Conservation (phyloP, 164 flowering plant species). For the Stephania cephalantha region DNA sequence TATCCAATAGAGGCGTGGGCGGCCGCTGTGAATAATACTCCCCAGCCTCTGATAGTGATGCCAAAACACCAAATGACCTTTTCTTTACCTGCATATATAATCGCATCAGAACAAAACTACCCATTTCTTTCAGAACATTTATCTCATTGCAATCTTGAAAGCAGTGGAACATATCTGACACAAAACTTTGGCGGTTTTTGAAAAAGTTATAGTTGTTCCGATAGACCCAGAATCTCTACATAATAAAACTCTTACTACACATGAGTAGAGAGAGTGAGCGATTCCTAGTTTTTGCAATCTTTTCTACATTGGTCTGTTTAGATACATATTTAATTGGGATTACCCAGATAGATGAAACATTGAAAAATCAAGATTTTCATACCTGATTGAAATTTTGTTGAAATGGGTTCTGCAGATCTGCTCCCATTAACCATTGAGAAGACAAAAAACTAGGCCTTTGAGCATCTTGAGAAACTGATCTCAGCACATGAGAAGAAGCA, state of each 20-base stretch:
- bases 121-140: constrained; percentile 19
- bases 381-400: constrained; percentile 42
- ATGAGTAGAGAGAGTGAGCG: not conserved
- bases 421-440: constrained; percentile 28
- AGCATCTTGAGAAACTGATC: constrained; percentile 25
- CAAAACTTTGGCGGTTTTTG: not conserved
- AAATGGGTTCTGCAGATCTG: constrained; percentile 37
- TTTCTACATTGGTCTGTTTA: not conserved
- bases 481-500: constrained; percentile 30
- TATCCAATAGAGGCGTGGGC: constrained; percentile 92
- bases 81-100: constrained; percentile 39
- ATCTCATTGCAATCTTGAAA: constrained; percentile 1
- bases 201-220: not conserved
- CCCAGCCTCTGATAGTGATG: constrained; percentile 67
- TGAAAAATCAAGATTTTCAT: constrained; percentile 5
- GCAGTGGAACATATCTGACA: constrained; percentile 2
- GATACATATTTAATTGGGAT: not conserved
- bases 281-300: not conserved
- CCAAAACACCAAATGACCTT: constrained; percentile 45
- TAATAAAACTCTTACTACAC: not conserved
- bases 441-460: constrained; percentile 16
- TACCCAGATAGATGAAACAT: not conserved
- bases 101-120: constrained; percentile 24
- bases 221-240: constrained; percentile 1
- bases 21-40: constrained; percentile 81